Conservation (phyloP, 2,329 filamentous ascomycete species). For the Trichoderma atroviride region DNA sequence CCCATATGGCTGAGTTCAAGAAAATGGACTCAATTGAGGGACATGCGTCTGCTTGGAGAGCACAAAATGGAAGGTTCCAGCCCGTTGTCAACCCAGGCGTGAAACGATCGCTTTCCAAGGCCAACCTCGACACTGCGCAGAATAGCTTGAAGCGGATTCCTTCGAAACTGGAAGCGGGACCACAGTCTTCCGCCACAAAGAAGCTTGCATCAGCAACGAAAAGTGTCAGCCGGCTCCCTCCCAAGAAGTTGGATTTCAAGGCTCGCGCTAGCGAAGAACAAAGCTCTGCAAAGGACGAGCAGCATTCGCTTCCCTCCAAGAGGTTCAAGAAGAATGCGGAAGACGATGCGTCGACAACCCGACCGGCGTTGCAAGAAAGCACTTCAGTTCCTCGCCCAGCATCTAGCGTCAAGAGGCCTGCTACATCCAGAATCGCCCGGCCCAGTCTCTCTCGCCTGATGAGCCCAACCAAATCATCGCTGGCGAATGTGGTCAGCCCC, state of each 20-base stretch:
- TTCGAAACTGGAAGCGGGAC: conserved; percentile 66
- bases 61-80: conserved; percentile 56
- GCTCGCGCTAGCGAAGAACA: conserved; percentile 29
- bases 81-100: conserved; percentile 44
- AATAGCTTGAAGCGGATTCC: conserved; percentile 54
- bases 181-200: conserved; percentile 45
- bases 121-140: conserved; percentile 43
- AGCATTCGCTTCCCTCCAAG: conserved; percentile 57
- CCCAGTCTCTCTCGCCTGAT: conserved; percentile 61
- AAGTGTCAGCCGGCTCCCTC: conserved; percentile 37
- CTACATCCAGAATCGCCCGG: conserved; percentile 46
- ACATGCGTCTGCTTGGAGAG: conserved; percentile 78
- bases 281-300: conserved; percentile 13
- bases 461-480: conserved; percentile 78
- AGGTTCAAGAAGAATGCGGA: conserved; percentile 67
- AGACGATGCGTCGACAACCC: conserved; percentile 69
- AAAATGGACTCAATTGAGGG: conserved; percentile 97
- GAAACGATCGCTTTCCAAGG: conserved; percentile 51
- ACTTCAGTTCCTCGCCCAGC: conserved; percentile 55
- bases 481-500: conserved; percentile 53
- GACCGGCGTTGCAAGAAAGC: conserved; percentile 59
- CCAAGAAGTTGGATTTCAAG: conserved; percentile 35
- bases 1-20: conserved; percentile 85
- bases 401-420: conserved; percentile 31
- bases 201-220: conserved; percentile 41